A percentile compares a stretch with the other conserved stretches of the same genome.
Evolutionary conservation across 2,329 filamentous ascomycete genomes (phyloP).

Genomic region (Dactylellina drechsleri): DNA sequence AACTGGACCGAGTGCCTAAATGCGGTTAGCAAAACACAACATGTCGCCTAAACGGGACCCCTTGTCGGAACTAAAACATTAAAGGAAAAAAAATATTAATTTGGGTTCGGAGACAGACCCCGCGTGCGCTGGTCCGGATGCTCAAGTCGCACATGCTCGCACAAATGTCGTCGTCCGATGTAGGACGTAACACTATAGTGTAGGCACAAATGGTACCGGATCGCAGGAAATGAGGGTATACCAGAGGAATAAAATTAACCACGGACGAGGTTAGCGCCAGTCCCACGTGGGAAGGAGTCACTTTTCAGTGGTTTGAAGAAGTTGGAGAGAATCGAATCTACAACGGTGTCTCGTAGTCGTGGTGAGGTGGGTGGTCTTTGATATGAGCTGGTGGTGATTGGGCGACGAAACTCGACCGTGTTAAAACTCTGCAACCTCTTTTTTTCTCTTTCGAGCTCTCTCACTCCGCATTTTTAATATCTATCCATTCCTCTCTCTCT

Average conservation of each 20-base stretch:
- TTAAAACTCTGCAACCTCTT: constrained; percentile 29
- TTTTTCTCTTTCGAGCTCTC: background rate
- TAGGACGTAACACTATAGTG: background rate
- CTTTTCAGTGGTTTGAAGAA: constrained; percentile 10
- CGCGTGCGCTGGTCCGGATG: constrained; percentile 2
- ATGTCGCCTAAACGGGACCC: constrained; percentile 32
- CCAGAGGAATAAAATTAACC: background rate
- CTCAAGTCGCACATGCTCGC: background rate
- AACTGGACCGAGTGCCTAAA: background rate
- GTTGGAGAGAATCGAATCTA: constrained; percentile 1
- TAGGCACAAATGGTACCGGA: too few species aligned
- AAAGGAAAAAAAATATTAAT: background rate
- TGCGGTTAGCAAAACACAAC: background rate
- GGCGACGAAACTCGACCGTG: background rate
- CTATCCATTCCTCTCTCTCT: background rate
- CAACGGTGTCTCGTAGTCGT: background rate
- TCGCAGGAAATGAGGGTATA: too few species aligned
- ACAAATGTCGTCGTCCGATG: constrained; percentile 5
- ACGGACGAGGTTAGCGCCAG: background rate
- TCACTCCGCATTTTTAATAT: background rate
- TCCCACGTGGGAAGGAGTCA: constrained; percentile 45
- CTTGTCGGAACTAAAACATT: background rate
- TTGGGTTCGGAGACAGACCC: constrained; percentile 19
- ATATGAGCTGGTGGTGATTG: constrained; percentile 16
- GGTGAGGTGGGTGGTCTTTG: constrained; percentile 5